Evolutionary conservation across 2,329 filamentous ascomycete genomes (phyloP), one percentile per base, ranked within the genome.

Genomic region (Alternaria angustiovoidea): DNA sequence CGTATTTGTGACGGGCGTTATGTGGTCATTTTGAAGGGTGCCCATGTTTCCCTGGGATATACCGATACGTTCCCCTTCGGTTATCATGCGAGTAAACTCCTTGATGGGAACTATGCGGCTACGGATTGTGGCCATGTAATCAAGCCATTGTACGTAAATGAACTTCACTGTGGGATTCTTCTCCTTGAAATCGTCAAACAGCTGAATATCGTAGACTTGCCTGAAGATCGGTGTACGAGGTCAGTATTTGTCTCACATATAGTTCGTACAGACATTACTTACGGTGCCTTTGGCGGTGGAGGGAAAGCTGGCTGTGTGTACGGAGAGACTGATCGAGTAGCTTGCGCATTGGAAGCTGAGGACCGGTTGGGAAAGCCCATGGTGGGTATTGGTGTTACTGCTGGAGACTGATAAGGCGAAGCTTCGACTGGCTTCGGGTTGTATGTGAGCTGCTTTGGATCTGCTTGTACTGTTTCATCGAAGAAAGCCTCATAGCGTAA

Each of bases 131-230:
- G 87, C 87, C n/a, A 91, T 92, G 75, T 91, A 90, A 76, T 96
- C 92, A 24, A 91, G 81, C 88, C 90, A 96, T 75, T 91, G 89
- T 12, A 94, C 81, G 62, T 91, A 88, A 18, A 96, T 78, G 70
- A 89, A 94, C 61, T 89, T 87, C 5, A 88, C 80, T 0, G 80
- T 75, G 0, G 83, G 78, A 55, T 88, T 82, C 18, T 79, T 74
- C 18, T 78, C 74, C 9, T 88, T 74, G 68, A 90, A 88, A 0
- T 71, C 68, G 14, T 83, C 79, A 54, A 81, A 79, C 1, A 79
- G 54, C 24, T 81, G 73, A 20, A 75, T 65, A 56, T 81, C 74
- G 49, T 78, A 81, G 16, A 76, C 64, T 47, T 71, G 65, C 14
- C 32, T 36, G 14, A 14, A 14, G 12, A 30, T 36, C 14, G 32